Evolutionary conservation across 768 basidiomycete genomes (phyloP).

Genomic region (Leccinellum luteum): DNA sequence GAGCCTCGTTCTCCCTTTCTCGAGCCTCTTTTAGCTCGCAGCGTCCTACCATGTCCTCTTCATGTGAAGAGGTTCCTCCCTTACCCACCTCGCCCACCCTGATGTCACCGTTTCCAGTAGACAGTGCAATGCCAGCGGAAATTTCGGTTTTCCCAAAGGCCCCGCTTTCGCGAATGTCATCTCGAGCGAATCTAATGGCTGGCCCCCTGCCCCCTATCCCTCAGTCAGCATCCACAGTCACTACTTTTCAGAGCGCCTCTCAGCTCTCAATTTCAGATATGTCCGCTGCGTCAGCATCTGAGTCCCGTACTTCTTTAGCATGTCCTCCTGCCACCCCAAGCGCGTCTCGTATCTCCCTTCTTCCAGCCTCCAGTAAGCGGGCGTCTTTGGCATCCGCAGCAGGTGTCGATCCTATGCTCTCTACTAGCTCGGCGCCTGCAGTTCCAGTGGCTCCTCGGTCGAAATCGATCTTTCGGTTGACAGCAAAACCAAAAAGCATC

Average conservation of each 20-base stretch:
- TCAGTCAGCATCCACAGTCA: conserved; percentile 27
- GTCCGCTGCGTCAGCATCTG: conserved; percentile 9
- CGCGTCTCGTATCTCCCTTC: conserved; percentile 23
- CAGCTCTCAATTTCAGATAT: conserved; percentile 20
- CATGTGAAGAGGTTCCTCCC: conserved; percentile 26
- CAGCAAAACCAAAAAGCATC: conserved; percentile 24
- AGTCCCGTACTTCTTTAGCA: conserved; percentile 19
- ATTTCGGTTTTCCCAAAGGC: neutral
- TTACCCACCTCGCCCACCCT: conserved; percentile 27
- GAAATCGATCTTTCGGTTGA: conserved; percentile 32
- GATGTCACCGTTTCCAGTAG: neutral
- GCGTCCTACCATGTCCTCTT: conserved; percentile 16
- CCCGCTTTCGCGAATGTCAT: conserved; percentile 23
- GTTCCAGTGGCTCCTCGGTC: conserved; percentile 9
- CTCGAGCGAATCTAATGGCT: conserved; percentile 13
- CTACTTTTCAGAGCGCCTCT: conserved; percentile 22
- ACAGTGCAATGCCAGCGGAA: neutral
- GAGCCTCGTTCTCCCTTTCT: conserved; percentile 30
- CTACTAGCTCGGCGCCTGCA: conserved; percentile 2
- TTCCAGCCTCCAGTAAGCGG: conserved; percentile 24
- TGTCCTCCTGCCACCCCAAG: conserved; percentile 2
- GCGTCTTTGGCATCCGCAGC: conserved; percentile 27
- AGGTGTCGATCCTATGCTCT: conserved; percentile 15
- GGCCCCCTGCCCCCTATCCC: conserved; percentile 26
- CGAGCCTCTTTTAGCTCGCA: conserved; percentile 29